A percentile compares a stretch with the other conserved stretches of the same genome.
Evolutionary conservation across 2,329 filamentous ascomycete species (phyloP).

Genomic region (Ceratocystis cubensis): DNA sequence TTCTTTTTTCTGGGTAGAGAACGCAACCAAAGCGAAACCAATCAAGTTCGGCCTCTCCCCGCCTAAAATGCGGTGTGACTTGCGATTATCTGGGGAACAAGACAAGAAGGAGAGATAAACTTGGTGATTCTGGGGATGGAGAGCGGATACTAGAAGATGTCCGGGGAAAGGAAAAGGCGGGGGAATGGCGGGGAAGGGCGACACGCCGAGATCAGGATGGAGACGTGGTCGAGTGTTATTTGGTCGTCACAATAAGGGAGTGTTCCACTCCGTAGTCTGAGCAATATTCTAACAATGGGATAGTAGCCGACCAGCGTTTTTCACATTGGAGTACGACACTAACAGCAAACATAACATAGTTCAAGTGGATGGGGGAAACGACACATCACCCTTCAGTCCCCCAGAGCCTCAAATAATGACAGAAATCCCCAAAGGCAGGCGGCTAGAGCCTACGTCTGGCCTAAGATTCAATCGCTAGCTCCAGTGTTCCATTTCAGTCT

Average conservation of each 20-base stretch:
- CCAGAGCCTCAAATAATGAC: background rate
- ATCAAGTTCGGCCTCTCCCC: background rate
- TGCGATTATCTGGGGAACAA: constrained; percentile 1
- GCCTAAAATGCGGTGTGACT: background rate
- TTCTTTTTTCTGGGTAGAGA: background rate
- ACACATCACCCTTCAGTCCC: background rate
- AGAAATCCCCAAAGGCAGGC: background rate
- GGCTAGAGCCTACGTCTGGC: background rate
- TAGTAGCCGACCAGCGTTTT: background rate
- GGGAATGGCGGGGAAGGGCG: background rate
- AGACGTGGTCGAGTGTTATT: background rate
- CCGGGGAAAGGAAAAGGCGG: constrained; percentile 1
- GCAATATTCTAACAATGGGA: background rate
- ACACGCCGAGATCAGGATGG: background rate
- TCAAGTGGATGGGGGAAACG: background rate
- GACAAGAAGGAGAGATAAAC: background rate
- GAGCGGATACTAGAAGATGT: background rate
- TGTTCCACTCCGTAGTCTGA: background rate
- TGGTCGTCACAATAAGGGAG: background rate
- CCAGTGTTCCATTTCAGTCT: background rate
- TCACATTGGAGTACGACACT: background rate
- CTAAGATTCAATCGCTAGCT: background rate
- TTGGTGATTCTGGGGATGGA: background rate
- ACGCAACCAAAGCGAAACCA: background rate
- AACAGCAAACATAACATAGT: background rate